phyloP scores from a whole-genome alignment of 1,139 yeast species.

The Magnusiomyces paraingens region DNA sequence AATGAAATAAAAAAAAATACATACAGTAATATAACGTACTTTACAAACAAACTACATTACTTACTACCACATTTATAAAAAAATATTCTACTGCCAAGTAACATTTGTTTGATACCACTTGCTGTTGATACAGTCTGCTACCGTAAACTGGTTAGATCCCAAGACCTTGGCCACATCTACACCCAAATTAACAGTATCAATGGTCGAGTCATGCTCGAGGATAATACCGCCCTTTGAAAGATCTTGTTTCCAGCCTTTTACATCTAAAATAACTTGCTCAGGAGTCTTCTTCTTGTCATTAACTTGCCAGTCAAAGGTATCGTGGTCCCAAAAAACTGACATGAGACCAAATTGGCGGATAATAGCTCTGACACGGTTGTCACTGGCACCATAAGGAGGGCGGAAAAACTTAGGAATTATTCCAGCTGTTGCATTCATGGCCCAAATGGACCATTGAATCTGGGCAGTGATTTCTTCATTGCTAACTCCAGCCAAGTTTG shows the following conservation, averaged over 20 bases:
- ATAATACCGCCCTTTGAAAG: slow-evolving; percentile 53
- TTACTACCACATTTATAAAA: background rate
- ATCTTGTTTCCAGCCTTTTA: slow-evolving; percentile 43
- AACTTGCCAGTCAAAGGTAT: slow-evolving; percentile 86
- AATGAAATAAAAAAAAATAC: background rate
- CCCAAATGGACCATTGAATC: slow-evolving; percentile 94
- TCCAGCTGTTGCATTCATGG: slow-evolving; percentile 89
- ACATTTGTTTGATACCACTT: slow-evolving; percentile 28
- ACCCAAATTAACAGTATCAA: slow-evolving; percentile 63
- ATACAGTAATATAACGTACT: background rate
- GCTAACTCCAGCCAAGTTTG: slow-evolving; percentile 65
- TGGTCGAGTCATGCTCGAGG: slow-evolving; percentile 75
- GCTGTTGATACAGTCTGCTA: slow-evolving; percentile 79
- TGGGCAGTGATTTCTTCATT: slow-evolving; percentile 85
- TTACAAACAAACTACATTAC: background rate
- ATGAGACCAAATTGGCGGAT: slow-evolving; percentile 82
- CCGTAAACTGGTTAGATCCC: slow-evolving; percentile 59
- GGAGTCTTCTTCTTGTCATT: slow-evolving; percentile 39
- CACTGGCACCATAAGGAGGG: slow-evolving; percentile 95
- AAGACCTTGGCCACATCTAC: slow-evolving; percentile 48
- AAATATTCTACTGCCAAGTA: background rate
- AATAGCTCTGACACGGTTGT: slow-evolving; percentile 73
- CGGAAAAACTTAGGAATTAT: slow-evolving; percentile 92
- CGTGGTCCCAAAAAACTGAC: slow-evolving; percentile 86
- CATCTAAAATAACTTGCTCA: slow-evolving; percentile 48